Conservation (phyloP, 139 green algal genomes). For the Auxenochlorella pyrenoidosa region DNA sequence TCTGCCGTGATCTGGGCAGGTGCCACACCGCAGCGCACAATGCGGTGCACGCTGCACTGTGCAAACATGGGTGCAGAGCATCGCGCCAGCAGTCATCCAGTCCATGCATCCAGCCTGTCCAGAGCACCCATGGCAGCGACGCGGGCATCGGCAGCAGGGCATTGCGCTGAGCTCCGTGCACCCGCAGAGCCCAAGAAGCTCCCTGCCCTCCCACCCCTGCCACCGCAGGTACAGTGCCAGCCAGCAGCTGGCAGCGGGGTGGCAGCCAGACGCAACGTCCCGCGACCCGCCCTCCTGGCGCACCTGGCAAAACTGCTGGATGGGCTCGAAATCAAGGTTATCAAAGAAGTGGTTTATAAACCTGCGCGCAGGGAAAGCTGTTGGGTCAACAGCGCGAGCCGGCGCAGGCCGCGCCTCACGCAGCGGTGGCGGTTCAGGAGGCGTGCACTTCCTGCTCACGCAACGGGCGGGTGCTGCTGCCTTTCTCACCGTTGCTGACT, state of each 20-base stretch:
- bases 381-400: no score
- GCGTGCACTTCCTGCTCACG: background rate
- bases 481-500: constrained; percentile 19
- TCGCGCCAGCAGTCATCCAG: no score
- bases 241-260: background rate
- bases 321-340: constrained; percentile 53
- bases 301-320: constrained; percentile 60
- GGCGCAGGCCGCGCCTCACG: background rate
- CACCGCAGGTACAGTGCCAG: background rate
- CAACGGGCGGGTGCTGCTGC: background rate
- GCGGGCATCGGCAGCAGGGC: background rate
- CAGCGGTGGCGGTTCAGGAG: background rate
- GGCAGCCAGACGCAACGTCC: background rate
- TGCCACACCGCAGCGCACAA: no score
- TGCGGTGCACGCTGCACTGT: no score
- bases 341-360: constrained; percentile 68
- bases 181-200: no score
- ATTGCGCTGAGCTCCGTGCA: no score
- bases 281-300: background rate
- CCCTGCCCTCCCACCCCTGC: no score
- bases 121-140: no score
- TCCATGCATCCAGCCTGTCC: no score
- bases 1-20: no score
- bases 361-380: constrained; percentile 29
- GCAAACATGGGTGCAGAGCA: no score